Evolutionary conservation across 441 rosid genomes (phyloP), one percentile per base, ranked within the genome.

Genomic region (Arabidopsis hybrid): DNA sequence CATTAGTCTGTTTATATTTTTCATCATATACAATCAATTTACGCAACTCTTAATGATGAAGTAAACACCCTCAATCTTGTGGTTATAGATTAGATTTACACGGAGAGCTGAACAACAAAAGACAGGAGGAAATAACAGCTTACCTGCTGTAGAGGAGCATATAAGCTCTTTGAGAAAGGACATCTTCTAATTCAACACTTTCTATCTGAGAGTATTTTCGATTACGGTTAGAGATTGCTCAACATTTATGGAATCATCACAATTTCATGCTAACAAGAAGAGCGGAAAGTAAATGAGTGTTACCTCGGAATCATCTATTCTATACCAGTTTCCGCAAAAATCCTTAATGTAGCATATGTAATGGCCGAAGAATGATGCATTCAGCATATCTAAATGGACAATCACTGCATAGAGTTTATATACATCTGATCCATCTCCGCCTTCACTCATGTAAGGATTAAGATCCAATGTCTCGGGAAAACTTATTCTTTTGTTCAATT

Each of bases 71-170:
- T 35, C 26, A 45, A 56, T n/a, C 38, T 61, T 56, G 65, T 12
- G 6, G 16, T 29, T 16, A 36, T 17, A 35, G 6, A 21, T 14
- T 2, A 0, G 36, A 56, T n/a, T 55, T 26, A 64, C 49, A 56
- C 26, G 2, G 57, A 21, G 38, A 21, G 26, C 26, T 21, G 26
- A 21, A 21, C 26, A 21, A 21, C 26, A 21, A 21, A 21, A 21
- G 26, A 21, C 26, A 21, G 14, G 60, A 49, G 71, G 49, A 52
- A 69, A 21, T 21, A 21, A 21, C 26, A 26, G 68, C 40, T 39
- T 66, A 95, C 99, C 99, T 90, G 91, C 87, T 89, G 73, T 95
- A 93, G 69, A 91, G 81, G 72, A 95, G 97, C 99, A 95, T 93
- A 79, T 93, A 95, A 61, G 99, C 98, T 72, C 92, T 87, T 82